phyloP scores from a whole-genome alignment of 345 rosid genomes.

The Pugionium dolabratum region DNA sequence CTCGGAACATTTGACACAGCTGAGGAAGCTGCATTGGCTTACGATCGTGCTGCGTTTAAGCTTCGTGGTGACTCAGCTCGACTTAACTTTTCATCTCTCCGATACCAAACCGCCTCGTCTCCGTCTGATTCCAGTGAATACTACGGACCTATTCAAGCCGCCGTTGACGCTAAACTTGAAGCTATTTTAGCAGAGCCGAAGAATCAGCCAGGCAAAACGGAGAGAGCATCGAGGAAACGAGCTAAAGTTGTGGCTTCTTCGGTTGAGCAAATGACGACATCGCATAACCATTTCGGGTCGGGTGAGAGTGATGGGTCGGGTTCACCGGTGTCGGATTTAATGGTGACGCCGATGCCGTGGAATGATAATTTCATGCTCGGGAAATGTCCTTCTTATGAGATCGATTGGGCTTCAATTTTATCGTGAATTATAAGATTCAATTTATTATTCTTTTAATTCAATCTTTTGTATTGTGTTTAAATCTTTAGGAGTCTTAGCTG shows the following conservation, averaged over 20 bases:
- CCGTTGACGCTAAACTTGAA: conserved; percentile 84
- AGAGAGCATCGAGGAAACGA: conserved; percentile 34
- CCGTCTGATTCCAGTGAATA: conserved; percentile 62
- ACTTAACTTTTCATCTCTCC: conserved; percentile 76
- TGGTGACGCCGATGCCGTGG: conserved; percentile 48
- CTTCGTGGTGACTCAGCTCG: conserved; percentile 85
- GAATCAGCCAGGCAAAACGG: conserved; percentile 51
- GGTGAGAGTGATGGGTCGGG: conserved; percentile 62
- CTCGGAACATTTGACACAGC: conserved; percentile 94
- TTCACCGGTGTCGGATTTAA: conserved; percentile 46
- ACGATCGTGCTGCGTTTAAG: conserved; percentile 85
- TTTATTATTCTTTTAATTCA: conserved; percentile 12
- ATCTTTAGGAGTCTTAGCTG: conserved; percentile 4
- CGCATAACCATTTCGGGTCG: conserved; percentile 22
- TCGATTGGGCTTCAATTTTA: conserved; percentile 74
- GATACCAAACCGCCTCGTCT: conserved; percentile 55
- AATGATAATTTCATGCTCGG: conserved; percentile 65
- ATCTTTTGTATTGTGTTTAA: conserved; percentile 11
- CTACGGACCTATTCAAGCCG: conserved; percentile 76
- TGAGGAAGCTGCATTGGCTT: conserved; percentile 91
- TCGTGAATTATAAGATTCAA: conserved; percentile 30
- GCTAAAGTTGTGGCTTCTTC: conserved; percentile 11
- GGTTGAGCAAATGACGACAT: conserved; percentile 11
- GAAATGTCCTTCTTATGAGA: conserved; percentile 82
- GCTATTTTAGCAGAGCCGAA: conserved; percentile 73